Conservation (phyloP, 352 stramenopile genomes). For the Phytophthora vignae region DNA sequence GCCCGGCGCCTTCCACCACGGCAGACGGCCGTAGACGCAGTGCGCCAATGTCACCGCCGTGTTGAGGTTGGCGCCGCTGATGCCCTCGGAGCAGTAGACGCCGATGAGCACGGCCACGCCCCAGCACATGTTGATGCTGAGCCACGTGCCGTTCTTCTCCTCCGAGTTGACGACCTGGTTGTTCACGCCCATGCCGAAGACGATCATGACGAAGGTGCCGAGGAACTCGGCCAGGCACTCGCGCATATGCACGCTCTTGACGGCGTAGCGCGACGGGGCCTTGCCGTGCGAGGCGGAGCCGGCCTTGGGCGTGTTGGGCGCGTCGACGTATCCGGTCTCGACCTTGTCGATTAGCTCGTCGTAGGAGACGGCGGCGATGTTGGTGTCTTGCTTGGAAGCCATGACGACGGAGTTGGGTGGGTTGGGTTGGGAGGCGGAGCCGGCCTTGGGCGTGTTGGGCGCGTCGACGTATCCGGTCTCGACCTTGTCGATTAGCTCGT, state of each 20-base stretch:
- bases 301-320: conserved; percentile 17
- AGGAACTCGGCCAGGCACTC: conserved; percentile 62
- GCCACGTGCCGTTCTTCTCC: conserved; percentile 54
- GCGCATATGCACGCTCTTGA: conserved; percentile 38
- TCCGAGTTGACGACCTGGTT: conserved; percentile 57
- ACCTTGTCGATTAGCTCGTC: conserved; percentile 31
- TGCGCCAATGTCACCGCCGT: conserved; percentile 56
- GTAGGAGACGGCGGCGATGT: conserved; percentile 3
- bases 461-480: too few relatives aligned
- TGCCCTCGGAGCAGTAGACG: conserved; percentile 51
- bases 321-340: conserved; percentile 21
- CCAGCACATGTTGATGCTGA: conserved; percentile 62
- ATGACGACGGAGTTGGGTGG: too few relatives aligned
- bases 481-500: too few relatives aligned
- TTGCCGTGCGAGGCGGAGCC: neutral
- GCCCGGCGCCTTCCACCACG: conserved; percentile 51
- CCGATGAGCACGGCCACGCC: conserved; percentile 58
- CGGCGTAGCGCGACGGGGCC: conserved; percentile 14
- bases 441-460: too few relatives aligned
- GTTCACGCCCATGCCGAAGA: conserved; percentile 67
- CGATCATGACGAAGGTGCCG: conserved; percentile 54
- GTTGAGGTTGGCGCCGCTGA: conserved; percentile 53
- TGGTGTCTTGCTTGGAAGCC: conserved; percentile 11
- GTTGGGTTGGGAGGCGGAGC: too few relatives aligned
- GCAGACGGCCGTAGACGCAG: conserved; percentile 46